Conservation (phyloP, 2,329 filamentous ascomycete genomes). For the Dothideomycetes sp. region DNA sequence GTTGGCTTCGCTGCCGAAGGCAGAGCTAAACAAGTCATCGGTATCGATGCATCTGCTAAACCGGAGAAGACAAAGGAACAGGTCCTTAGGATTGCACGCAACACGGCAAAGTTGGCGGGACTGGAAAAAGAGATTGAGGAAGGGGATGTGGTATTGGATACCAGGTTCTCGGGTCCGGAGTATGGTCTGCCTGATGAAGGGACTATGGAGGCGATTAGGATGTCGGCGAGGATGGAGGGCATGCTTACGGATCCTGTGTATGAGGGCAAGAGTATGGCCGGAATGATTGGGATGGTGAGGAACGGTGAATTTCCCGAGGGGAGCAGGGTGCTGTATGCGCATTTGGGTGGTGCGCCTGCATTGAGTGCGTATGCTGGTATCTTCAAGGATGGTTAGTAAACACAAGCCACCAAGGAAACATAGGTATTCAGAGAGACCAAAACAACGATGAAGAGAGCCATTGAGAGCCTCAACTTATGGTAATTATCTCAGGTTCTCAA, state of each 20-base stretch:
- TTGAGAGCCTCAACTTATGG: too few relatives aligned
- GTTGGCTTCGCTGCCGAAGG: slow-evolving; percentile 54
- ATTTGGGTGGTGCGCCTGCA: slow-evolving; percentile 61
- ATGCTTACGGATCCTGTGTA: slow-evolving; percentile 71
- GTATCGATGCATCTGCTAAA: slow-evolving; percentile 57
- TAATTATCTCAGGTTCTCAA: too few relatives aligned
- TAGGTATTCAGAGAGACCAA: too few relatives aligned
- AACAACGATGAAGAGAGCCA: too few relatives aligned
- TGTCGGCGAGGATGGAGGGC: slow-evolving; percentile 58
- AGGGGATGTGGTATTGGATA: slow-evolving; percentile 54
- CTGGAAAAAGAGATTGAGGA: slow-evolving; percentile 52
- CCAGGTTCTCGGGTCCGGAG: slow-evolving; percentile 55
- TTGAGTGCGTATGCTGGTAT: slow-evolving; percentile 51
- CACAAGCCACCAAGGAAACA: too few relatives aligned
- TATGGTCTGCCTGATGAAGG: slow-evolving; percentile 59
- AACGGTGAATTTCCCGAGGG: slow-evolving; percentile 53
- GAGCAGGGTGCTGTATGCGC: slow-evolving; percentile 60
- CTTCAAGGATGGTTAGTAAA: slow-evolving; percentile 13
- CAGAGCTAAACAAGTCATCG: slow-evolving; percentile 48
- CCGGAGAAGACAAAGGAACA: slow-evolving; percentile 54
- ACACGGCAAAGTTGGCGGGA: slow-evolving; percentile 55
- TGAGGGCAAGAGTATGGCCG: slow-evolving; percentile 65
- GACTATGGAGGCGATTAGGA: slow-evolving; percentile 60
- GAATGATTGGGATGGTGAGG: slow-evolving; percentile 59
- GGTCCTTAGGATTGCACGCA: slow-evolving; percentile 56